A percentile compares a stretch with the other conserved stretches of the same genome.
These are phyloP conservation scores for Poterioochromonas sp. DNA, from an alignment of 352 stramenopile genomes.

Conservation along the genomic window DNA sequence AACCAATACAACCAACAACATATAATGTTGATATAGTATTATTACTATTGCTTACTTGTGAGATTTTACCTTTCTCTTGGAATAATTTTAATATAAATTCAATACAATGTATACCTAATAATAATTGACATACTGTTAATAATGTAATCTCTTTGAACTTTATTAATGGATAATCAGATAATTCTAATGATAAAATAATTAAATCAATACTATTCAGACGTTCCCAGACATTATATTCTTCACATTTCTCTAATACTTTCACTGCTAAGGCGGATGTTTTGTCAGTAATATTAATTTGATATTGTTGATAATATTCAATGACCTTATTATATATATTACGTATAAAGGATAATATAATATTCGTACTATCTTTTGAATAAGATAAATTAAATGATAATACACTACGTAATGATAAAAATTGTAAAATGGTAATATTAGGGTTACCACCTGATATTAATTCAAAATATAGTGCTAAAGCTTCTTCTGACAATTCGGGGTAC, in stretches of 20 bases:
- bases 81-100: not conserved
- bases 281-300: not conserved
- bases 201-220: not conserved
- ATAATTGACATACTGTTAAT: not conserved
- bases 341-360: not conserved
- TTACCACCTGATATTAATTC: slow-evolving; percentile 27
- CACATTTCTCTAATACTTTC: not conserved
- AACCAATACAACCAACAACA: not conserved
- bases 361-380: not conserved
- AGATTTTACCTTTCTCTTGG: not conserved
- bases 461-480: slow-evolving; percentile 28
- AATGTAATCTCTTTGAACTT: not conserved
- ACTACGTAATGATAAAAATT: slow-evolving; percentile 4
- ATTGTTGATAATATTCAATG: not conserved
- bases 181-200: not conserved
- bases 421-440: not conserved
- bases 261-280: not conserved
- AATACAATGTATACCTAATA: not conserved
- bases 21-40: not conserved
- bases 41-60: not conserved
- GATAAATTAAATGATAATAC: slow-evolving; percentile 18
- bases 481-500: not conserved
- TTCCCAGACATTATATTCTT: not conserved
- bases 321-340: not conserved
- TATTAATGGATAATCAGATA: not conserved